A percentile compares a stretch with the other conserved stretches of the same genome.
Evolutionary conservation across 768 basidiomycete genomes (phyloP).

Genomic region (Trametes coccinea): DNA sequence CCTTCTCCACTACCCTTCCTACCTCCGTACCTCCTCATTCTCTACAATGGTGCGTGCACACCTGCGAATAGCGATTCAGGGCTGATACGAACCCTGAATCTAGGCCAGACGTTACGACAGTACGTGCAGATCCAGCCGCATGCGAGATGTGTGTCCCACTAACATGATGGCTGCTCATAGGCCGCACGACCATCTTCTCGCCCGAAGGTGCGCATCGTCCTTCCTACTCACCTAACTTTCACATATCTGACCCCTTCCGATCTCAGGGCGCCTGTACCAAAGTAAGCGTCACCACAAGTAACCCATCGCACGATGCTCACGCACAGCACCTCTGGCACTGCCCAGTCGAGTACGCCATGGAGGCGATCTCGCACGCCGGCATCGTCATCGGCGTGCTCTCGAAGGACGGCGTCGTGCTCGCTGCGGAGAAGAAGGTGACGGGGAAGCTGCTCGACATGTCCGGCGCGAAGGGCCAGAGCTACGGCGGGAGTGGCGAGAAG

Average conservation of each 20-base stretch:
- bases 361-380: slow-evolving; percentile 95
- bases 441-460: slow-evolving; percentile 95
- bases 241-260: slow-evolving; percentile 14
- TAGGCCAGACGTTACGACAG: slow-evolving; percentile 96
- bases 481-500: slow-evolving; percentile 97
- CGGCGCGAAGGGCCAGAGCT: slow-evolving; percentile 81
- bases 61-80: not conserved
- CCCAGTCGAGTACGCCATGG: slow-evolving; percentile 99
- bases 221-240: not conserved
- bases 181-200: slow-evolving; percentile 98
- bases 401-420: slow-evolving; percentile 87
- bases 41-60: not conserved
- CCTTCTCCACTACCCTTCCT: not conserved
- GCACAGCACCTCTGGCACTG: slow-evolving; percentile 5
- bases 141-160: slow-evolving; percentile 4
- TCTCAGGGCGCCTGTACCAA: slow-evolving; percentile 92
- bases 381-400: slow-evolving; percentile 92
- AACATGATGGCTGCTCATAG: slow-evolving; percentile 40
- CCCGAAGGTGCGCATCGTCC: slow-evolving; percentile 73
- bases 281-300: slow-evolving; percentile 50
- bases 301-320: not conserved
- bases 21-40: not conserved
- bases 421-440: slow-evolving; percentile 97
- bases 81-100: not conserved
- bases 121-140: slow-evolving; percentile 42